Evolutionary conservation across 805 yeast species (phyloP).

Genomic region (Suhomyces faveliae): DNA sequence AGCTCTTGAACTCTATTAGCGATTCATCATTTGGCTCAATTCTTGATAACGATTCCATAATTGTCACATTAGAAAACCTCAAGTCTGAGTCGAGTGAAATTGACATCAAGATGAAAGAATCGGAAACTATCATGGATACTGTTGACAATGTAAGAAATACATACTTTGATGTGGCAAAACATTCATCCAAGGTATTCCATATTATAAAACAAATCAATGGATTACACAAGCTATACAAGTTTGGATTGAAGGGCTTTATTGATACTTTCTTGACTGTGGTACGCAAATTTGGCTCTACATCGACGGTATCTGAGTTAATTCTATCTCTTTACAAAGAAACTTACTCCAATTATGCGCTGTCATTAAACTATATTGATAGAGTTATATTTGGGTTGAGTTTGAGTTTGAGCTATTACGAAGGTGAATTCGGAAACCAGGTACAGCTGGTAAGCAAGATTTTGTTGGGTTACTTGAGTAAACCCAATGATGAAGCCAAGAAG

Average conservation of each 20-base stretch:
- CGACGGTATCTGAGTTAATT: constrained; percentile 27
- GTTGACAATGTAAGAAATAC: constrained; percentile 48
- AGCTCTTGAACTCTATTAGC: constrained; percentile 56
- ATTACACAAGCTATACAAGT: constrained; percentile 56
- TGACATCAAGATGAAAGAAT: constrained; percentile 51
- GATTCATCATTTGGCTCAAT: constrained; percentile 54
- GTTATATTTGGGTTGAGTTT: constrained; percentile 43
- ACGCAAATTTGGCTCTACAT: constrained; percentile 14
- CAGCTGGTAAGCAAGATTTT: not conserved
- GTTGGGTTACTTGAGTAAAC: not conserved
- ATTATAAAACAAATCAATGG: constrained; percentile 38
- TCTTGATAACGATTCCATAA: constrained; percentile 62
- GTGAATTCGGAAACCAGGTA: constrained; percentile 25
- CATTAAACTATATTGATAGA: constrained; percentile 46
- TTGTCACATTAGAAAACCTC: constrained; percentile 59
- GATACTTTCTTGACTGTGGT: constrained; percentile 16
- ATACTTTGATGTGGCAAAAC: constrained; percentile 55
- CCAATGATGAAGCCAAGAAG: not conserved
- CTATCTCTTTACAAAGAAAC: constrained; percentile 44
- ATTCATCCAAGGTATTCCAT: constrained; percentile 50
- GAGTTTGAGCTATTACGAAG: constrained; percentile 23
- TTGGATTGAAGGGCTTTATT: constrained; percentile 44
- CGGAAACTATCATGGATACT: constrained; percentile 51
- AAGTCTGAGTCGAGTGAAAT: constrained; percentile 62
- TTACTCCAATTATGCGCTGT: constrained; percentile 45